phyloP scores from a whole-genome alignment of 2,329 filamentous ascomycete species.

The Dryadomyces sulphureus region DNA sequence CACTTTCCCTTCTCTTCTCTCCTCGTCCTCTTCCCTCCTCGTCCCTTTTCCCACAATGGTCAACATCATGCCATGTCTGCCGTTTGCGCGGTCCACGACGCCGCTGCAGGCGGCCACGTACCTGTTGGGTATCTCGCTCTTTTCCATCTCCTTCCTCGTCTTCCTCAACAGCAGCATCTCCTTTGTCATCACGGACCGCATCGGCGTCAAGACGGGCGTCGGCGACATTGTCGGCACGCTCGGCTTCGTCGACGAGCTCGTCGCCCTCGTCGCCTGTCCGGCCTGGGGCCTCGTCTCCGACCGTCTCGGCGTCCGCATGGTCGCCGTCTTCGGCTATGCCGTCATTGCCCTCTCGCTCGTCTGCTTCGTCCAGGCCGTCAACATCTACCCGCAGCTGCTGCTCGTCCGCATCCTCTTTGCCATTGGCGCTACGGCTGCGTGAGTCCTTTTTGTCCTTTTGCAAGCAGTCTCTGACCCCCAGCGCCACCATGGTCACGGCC shows the following conservation, averaged over 20 bases:
- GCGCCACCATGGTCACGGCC: conserved; percentile 91
- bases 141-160: conserved; percentile 79
- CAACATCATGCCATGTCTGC: conserved; percentile 29
- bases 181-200: conserved; percentile 72
- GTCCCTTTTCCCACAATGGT: too few relatives aligned
- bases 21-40: background rate
- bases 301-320: conserved; percentile 57
- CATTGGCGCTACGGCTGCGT: conserved; percentile 79
- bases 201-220: conserved; percentile 57
- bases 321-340: conserved; percentile 63
- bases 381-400: conserved; percentile 80
- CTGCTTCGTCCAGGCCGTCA: conserved; percentile 69
- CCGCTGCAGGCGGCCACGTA: conserved; percentile 55
- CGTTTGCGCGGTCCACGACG: conserved; percentile 46
- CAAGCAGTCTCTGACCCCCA: conserved; percentile 15
- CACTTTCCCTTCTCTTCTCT: background rate
- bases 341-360: conserved; percentile 67
- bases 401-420: conserved; percentile 79
- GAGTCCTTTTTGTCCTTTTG: conserved; percentile 17
- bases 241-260: conserved; percentile 71
- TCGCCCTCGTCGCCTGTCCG: conserved; percentile 68
- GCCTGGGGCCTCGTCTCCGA: conserved; percentile 68
- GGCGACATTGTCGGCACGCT: conserved; percentile 73
- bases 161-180: conserved; percentile 76
- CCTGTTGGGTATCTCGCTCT: conserved; percentile 67